Conservation (phyloP, 176 grass and related monocot genomes). For the Musa beccarii region DNA sequence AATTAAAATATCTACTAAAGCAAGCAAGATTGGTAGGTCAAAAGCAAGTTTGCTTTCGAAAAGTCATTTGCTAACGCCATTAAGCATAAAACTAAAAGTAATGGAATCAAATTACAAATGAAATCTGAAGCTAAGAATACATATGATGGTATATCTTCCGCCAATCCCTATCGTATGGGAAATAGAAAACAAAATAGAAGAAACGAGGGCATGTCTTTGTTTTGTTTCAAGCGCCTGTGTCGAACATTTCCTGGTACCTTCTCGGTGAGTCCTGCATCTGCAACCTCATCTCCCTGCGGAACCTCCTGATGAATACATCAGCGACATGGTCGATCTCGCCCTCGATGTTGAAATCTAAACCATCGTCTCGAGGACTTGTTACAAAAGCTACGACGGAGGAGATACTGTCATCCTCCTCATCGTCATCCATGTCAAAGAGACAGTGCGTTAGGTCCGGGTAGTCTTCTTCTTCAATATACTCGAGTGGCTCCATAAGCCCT, state of each 20-base stretch:
- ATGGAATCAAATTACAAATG: no score
- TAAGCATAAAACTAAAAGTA: no score
- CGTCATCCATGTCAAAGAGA: not conserved
- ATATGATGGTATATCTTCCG: no score
- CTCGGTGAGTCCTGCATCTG: not conserved
- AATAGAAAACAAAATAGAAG: no score
- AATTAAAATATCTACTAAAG: no score
- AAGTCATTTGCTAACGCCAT: no score
- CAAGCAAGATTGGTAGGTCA: no score
- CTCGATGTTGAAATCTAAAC: not conserved
- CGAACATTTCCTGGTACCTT: not conserved
- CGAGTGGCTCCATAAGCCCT: not conserved
- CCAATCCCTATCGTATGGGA: no score
- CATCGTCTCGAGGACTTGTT: not conserved
- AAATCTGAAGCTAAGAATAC: no score
- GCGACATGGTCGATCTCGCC: not conserved
- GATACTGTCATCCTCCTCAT: not conserved
- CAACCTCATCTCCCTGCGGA: not conserved
- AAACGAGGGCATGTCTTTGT: no score
- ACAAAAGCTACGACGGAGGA: not conserved
- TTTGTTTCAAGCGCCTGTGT: not conserved
- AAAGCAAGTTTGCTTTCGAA: no score
- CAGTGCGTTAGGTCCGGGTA: not conserved
- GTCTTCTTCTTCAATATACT: not conserved
- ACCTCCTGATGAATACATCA: not conserved